These are phyloP conservation scores for Microsporum ferrugineum DNA, from an alignment of 2,329 filamentous ascomycete species.

Conservation along the genomic window DNA sequence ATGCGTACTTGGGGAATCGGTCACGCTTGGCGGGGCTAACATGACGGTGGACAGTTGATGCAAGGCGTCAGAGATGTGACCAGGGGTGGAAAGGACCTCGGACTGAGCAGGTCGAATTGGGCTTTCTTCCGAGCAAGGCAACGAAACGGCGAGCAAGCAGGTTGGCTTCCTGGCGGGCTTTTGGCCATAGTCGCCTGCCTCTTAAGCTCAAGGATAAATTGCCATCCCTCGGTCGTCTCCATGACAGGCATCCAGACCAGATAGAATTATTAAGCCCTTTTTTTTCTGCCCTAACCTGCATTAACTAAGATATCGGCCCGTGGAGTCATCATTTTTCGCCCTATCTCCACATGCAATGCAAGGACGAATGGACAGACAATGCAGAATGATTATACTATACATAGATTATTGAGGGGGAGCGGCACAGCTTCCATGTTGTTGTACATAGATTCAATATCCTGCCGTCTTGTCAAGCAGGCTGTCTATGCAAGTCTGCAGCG, in stretches of 20 bases:
- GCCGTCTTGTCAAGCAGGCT: not conserved
- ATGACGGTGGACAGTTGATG: not conserved
- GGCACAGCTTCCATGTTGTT: not conserved
- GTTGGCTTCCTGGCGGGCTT: not conserved
- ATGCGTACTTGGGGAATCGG: not conserved
- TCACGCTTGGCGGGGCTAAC: not conserved
- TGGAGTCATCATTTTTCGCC: not conserved
- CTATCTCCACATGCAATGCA: not conserved
- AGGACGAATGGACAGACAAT: not conserved
- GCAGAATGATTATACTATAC: no score
- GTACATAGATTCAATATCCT: not conserved
- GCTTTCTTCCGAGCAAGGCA: not conserved
- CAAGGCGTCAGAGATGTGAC: not conserved
- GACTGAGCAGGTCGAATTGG: not conserved
- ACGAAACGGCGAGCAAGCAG: not conserved
- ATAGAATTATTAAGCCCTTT: not conserved
- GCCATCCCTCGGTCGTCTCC: not conserved
- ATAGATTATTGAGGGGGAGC: not conserved
- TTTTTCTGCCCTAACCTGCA: not conserved
- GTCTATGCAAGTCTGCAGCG: not conserved
- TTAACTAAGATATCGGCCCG: not conserved
- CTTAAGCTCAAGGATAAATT: not conserved
- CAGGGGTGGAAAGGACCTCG: not conserved
- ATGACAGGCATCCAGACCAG: not conserved
- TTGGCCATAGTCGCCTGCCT: not conserved